Evolutionary conservation across 1,284 basidiomycete genomes (phyloP), one percentile per base, ranked within the genome.

Genomic region (Ustilago lituana): DNA sequence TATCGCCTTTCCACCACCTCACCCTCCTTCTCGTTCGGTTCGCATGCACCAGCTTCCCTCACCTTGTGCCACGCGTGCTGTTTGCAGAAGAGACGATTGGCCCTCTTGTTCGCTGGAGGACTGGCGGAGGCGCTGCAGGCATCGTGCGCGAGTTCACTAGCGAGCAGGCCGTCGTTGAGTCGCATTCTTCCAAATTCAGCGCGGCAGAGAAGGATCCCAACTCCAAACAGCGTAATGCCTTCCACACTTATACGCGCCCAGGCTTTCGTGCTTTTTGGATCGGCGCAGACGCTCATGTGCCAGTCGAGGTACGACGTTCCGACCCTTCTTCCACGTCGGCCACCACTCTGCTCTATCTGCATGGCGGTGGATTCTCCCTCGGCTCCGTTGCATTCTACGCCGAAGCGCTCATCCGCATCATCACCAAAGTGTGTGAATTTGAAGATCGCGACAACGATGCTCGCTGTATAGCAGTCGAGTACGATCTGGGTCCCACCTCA

Each of bases 371-470:
- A 22, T 82, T 82, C 62, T 74, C 76, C 10, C 68, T 80, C 12
- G 80, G 79, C 53, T 77, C 74, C 24, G 79, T 80, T 19, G 79
- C 80, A 8, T 77, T 82, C 41, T 82, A 82, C 49, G 75, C 79
- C 22, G 80, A 82, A 44, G 73, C 78, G 0, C 74, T 82, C 15
- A 66, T 82, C 20, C 74, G 79, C 20, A 59, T 80, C 46, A 63
- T 80, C 32, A 69, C 62, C n/a, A 75, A 77, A 31, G 65, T 77
- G n/a, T 62, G 60, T 53, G 39, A 47, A 23, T 38, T 56, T 14
- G 68, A 69, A 26, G 59, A 52, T 24, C 56, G 44, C 38, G 66
- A 64, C 39, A 69, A 69, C 37, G 66, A 69, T 32, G 60, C 60
- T 4, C 49, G 77, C 15, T 80, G 78, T 53, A 64, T 82, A 6